Evolutionary conservation across 208 protist species (phyloP).

Genomic region (Crithidia acanthocephali): DNA sequence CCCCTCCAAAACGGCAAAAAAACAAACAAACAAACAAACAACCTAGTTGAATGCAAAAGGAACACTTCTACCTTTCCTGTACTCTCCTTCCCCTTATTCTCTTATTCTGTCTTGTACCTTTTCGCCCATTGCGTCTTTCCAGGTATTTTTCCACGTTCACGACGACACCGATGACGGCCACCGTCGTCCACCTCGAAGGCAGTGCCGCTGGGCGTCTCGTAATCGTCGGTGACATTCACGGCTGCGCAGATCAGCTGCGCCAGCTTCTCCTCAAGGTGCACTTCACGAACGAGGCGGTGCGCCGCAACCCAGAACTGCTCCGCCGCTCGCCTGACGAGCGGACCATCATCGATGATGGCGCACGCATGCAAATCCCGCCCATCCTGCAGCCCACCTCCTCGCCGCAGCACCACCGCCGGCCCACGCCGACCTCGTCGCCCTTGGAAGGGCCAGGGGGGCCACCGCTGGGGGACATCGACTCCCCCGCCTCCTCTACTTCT

Average conservation of each 20-base stretch:
- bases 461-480: slow-evolving; percentile 9
- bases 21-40: too few species aligned
- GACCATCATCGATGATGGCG: background rate
- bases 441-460: background rate
- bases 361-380: background rate
- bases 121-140: background rate
- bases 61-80: background rate
- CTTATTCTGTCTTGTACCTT: slow-evolving; percentile 1
- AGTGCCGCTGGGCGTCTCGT: slow-evolving; percentile 44
- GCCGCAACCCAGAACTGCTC: slow-evolving; percentile 22
- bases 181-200: slow-evolving; percentile 28
- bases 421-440: slow-evolving; percentile 6
- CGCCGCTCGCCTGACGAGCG: slow-evolving; percentile 8
- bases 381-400: background rate
- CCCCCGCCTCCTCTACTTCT: background rate
- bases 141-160: background rate
- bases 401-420: background rate
- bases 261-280: slow-evolving; percentile 49
- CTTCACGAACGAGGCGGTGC: slow-evolving; percentile 42
- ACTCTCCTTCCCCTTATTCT: slow-evolving; percentile 12
- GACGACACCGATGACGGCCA: slow-evolving; percentile 19
- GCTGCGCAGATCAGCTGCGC: slow-evolving; percentile 61
- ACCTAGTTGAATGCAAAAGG: too few species aligned
- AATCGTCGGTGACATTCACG: slow-evolving; percentile 84
- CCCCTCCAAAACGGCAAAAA: too few species aligned